Conservation (phyloP, 495 filamentous ascomycete species). For the Bacidia rubella region DNA sequence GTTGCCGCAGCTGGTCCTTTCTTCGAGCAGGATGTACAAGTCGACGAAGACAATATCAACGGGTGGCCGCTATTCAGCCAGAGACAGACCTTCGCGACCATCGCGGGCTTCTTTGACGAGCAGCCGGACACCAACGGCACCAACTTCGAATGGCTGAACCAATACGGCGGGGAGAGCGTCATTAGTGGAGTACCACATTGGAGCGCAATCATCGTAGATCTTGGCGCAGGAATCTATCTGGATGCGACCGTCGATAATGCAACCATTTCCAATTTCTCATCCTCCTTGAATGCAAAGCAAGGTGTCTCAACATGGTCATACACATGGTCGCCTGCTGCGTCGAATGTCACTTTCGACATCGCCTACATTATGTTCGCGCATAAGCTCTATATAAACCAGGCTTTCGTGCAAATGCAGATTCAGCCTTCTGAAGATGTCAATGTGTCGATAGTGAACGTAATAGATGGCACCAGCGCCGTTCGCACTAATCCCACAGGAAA, state of each 20-base stretch:
- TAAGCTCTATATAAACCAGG: slow-evolving; percentile 49
- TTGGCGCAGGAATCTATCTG: slow-evolving; percentile 39
- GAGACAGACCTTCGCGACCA: slow-evolving; percentile 58
- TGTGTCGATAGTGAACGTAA: slow-evolving; percentile 41
- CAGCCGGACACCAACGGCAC: slow-evolving; percentile 49
- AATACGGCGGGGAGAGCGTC: slow-evolving; percentile 59
- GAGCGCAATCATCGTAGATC: slow-evolving; percentile 45
- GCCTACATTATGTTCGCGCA: slow-evolving; percentile 47
- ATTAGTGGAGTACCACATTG: slow-evolving; percentile 66
- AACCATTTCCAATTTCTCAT: slow-evolving; percentile 47
- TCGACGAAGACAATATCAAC: slow-evolving; percentile 41
- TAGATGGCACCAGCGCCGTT: slow-evolving; percentile 45
- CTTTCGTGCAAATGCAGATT: slow-evolving; percentile 45
- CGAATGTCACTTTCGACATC: slow-evolving; percentile 37
- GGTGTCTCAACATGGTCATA: slow-evolving; percentile 53
- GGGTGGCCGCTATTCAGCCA: slow-evolving; percentile 62
- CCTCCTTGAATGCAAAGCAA: slow-evolving; percentile 47
- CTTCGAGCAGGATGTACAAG: slow-evolving; percentile 47
- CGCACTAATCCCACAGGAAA: slow-evolving; percentile 42
- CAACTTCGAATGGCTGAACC: slow-evolving; percentile 59
- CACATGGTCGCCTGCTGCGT: slow-evolving; percentile 46
- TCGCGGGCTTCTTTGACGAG: slow-evolving; percentile 58
- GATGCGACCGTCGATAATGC: slow-evolving; percentile 47
- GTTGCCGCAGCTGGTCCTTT: slow-evolving; percentile 56
- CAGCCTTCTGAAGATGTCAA: slow-evolving; percentile 32